Percentiles rank a stretch among this genome's conserved stretches.
These are phyloP conservation scores for Diaporthe longicolla DNA, from an alignment of 2,329 filamentous ascomycete genomes.

Conservation along the genomic window DNA sequence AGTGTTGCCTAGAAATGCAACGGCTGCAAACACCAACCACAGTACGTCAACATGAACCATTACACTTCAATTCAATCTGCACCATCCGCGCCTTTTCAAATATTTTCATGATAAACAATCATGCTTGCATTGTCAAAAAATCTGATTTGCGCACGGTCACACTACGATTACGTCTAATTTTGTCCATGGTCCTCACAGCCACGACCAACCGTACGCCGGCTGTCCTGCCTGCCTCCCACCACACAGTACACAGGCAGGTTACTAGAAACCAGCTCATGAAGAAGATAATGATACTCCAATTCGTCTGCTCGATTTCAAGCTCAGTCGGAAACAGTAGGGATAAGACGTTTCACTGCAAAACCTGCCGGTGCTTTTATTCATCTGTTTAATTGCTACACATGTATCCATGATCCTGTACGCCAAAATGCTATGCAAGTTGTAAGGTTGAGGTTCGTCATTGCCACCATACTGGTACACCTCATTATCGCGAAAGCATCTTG, in stretches of 20 bases:
- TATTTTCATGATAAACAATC: fast-evolving
- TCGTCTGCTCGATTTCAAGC: neutral
- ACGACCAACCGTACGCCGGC: neutral
- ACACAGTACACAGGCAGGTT: neutral
- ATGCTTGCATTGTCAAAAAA: too few species aligned
- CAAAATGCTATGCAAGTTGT: constrained; percentile 35
- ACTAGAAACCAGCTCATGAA: neutral
- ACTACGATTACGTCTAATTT: neutral
- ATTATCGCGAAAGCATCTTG: neutral
- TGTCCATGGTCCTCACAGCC: neutral
- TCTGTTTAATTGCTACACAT: neutral
- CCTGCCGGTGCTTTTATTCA: neutral
- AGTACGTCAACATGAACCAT: neutral
- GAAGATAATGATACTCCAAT: neutral
- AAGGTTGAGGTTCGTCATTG: neutral
- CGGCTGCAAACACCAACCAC: neutral
- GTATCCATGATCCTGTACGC: constrained; percentile 26
- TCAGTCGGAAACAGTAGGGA: neutral
- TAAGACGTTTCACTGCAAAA: neutral
- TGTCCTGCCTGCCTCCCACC: neutral
- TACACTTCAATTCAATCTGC: neutral
- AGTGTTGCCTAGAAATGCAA: neutral
- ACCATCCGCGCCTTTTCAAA: too few species aligned
- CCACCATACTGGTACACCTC: neutral
- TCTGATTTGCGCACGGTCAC: neutral